These are phyloP conservation scores for Candida labiduridarum DNA, from an alignment of 1,139 yeast species.

Conservation along the genomic window DNA sequence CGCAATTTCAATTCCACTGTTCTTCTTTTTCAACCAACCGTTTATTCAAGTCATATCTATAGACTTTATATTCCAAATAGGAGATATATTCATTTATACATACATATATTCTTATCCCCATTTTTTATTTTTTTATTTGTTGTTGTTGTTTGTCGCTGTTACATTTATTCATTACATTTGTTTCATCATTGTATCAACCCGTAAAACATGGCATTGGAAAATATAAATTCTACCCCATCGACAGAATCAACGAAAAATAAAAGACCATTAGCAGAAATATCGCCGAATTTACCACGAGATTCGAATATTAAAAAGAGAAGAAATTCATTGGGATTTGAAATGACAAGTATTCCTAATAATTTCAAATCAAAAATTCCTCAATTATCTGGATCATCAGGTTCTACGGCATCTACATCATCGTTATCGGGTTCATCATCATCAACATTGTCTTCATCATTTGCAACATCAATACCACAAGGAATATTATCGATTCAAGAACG, in stretches of 20 bases:
- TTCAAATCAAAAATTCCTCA: slow-evolving; percentile 13
- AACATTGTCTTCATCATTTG: no score
- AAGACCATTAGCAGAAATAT: slow-evolving; percentile 13
- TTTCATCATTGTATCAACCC: slow-evolving; percentile 13
- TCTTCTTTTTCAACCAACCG: not conserved
- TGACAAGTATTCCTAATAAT: slow-evolving; percentile 11
- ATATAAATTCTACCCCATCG: not conserved
- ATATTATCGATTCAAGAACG: slow-evolving; percentile 14
- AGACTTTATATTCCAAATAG: not conserved
- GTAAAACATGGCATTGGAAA: not conserved
- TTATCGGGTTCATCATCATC: slow-evolving; percentile 1
- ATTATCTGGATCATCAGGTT: slow-evolving; percentile 5
- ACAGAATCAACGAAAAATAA: slow-evolving; percentile 3
- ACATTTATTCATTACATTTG: not conserved
- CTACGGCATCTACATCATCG: slow-evolving; percentile 5
- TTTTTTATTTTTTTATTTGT: not conserved
- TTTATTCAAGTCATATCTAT: not conserved
- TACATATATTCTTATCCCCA: not conserved
- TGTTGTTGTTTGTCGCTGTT: no score
- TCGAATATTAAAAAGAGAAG: slow-evolving; percentile 8
- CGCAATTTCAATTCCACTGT: no score
- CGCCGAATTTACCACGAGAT: slow-evolving; percentile 9
- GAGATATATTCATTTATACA: not conserved
- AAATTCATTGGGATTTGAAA: slow-evolving; percentile 13
- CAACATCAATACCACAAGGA: slow-evolving; percentile 9